These are phyloP conservation scores for Claviceps humidiphila DNA, from an alignment of 2,329 filamentous ascomycete species.

Conservation along the genomic window DNA sequence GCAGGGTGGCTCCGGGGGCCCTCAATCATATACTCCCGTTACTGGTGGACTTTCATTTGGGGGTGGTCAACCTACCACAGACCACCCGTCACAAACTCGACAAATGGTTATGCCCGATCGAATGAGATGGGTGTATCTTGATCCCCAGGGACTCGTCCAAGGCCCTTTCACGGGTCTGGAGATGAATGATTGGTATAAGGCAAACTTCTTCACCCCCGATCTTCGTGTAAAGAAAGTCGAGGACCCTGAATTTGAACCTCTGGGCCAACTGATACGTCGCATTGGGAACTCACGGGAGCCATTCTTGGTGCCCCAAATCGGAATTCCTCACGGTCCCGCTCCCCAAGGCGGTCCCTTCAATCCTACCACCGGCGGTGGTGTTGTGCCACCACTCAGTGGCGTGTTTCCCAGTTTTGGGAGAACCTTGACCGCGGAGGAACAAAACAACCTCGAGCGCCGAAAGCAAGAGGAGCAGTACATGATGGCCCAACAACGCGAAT, in stretches of 20 bases:
- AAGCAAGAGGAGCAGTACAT: constrained; percentile 98
- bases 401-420: constrained; percentile 95
- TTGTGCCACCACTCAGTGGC: constrained; percentile 78
- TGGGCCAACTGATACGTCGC: constrained; percentile 85
- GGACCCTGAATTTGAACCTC: constrained; percentile 83
- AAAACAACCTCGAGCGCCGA: constrained; percentile 88
- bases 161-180: constrained; percentile 92
- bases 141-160: constrained; percentile 83
- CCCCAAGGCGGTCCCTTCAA: constrained; percentile 35
- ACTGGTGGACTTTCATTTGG: constrained; percentile 22
- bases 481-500: constrained; percentile 92
- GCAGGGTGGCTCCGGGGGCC: constrained; percentile 17
- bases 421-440: constrained; percentile 91
- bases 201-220: constrained; percentile 91
- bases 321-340: constrained; percentile 76
- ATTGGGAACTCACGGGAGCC: constrained; percentile 97
- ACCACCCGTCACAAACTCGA: constrained; percentile 56
- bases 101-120: constrained; percentile 99
- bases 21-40: constrained; percentile 24
- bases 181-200: constrained; percentile 99
- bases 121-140: constrained; percentile 97
- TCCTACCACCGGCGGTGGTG: constrained; percentile 39
- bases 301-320: constrained; percentile 94
- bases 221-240: constrained; percentile 90
- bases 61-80: constrained; percentile 26